A percentile compares a stretch with the other conserved stretches of the same genome.
Conservation (phyloP, 169 alveolate genomes). For the Plasmodium knowlesi region DNA sequence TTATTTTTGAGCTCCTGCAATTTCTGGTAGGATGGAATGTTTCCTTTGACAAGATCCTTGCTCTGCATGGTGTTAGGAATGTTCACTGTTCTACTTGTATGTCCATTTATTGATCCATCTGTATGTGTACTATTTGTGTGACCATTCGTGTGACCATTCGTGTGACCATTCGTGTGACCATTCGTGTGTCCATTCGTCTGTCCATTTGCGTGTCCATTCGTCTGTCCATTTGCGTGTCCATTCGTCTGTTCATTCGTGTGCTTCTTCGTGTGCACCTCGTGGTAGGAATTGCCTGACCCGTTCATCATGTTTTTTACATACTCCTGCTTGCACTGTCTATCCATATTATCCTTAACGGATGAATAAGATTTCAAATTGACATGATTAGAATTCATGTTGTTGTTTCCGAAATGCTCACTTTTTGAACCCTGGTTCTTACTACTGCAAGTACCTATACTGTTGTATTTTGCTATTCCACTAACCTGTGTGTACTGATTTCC, state of each 20-base stretch:
- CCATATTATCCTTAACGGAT: neutral
- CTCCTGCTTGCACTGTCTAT: constrained; percentile 5
- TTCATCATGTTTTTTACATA: neutral
- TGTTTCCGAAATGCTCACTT: neutral
- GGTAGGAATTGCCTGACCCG: neutral
- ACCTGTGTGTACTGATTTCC: neutral
- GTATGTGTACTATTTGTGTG: too few relatives aligned
- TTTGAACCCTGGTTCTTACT: constrained; percentile 5
- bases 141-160: too few relatives aligned
- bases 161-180: too few relatives aligned
- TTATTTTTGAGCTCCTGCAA: constrained; percentile 23
- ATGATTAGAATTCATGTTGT: neutral
- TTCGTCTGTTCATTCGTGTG: too few relatives aligned
- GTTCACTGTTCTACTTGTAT: constrained; percentile 11
- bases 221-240: too few relatives aligned
- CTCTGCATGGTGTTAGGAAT: neutral
- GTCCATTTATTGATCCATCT: too few relatives aligned
- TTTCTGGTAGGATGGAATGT: neutral
- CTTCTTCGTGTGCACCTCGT: neutral
- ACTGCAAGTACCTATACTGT: neutral
- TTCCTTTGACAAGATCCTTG: neutral
- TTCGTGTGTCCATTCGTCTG: neutral
- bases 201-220: too few relatives aligned
- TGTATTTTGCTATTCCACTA: neutral
- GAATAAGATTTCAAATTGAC: constrained; percentile 1